phyloP scores from a whole-genome alignment of 805 yeast genomes.

The Priceomyces haplophilus region DNA sequence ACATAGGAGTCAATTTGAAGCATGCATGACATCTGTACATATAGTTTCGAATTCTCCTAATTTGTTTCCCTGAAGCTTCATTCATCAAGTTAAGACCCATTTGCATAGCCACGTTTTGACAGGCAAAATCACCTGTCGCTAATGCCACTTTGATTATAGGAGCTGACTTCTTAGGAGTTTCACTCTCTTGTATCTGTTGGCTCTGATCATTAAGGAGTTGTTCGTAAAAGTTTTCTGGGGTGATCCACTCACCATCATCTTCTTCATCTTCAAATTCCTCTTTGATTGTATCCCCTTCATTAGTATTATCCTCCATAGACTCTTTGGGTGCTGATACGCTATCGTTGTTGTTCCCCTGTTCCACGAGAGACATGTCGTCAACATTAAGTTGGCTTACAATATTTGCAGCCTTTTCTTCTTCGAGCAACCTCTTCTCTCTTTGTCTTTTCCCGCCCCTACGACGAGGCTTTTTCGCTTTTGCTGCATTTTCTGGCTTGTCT shows the following conservation, averaged over 20 bases:
- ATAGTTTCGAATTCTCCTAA: slow-evolving; percentile 80
- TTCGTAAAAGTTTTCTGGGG: slow-evolving; percentile 77
- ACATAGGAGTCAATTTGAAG: slow-evolving; percentile 75
- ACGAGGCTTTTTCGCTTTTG: slow-evolving; percentile 25
- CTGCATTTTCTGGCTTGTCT: slow-evolving; percentile 8
- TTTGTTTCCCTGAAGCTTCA: slow-evolving; percentile 76
- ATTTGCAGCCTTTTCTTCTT: neutral
- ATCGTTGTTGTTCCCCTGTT: neutral
- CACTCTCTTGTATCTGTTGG: slow-evolving; percentile 47
- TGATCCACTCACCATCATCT: slow-evolving; percentile 89
- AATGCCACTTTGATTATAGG: slow-evolving; percentile 69
- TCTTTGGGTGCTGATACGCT: neutral
- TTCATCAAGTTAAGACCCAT: slow-evolving; percentile 86
- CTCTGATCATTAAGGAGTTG: slow-evolving; percentile 64
- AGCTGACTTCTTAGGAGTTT: slow-evolving; percentile 19
- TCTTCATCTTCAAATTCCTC: slow-evolving; percentile 72
- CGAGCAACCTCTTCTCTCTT: slow-evolving; percentile 46
- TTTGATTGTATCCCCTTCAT: slow-evolving; percentile 13
- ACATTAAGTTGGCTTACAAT: neutral
- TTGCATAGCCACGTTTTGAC: slow-evolving; percentile 92
- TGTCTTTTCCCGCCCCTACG: slow-evolving; percentile 68
- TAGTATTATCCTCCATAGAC: slow-evolving; percentile 9
- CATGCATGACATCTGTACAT: slow-evolving; percentile 98
- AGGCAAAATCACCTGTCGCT: slow-evolving; percentile 95
- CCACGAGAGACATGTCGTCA: neutral